A percentile compares a stretch with the other conserved stretches of the same genome.
Conservation (phyloP, 2,329 filamentous ascomycete species). For the Thermothelomyces thermophilus region DNA sequence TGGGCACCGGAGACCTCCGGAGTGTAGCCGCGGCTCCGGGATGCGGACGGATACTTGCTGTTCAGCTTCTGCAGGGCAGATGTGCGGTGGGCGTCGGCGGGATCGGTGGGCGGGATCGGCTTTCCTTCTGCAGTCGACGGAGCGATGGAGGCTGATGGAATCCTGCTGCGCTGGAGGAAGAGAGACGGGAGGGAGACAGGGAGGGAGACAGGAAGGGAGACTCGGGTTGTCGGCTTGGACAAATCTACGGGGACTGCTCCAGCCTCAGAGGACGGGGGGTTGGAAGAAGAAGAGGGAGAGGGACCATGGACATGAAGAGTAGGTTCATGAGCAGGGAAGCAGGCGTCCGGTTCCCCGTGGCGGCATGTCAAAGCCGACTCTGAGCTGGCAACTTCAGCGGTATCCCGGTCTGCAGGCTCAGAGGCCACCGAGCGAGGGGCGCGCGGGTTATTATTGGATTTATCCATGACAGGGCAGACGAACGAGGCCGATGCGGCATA, state of each 20-base stretch:
- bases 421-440: conserved; percentile 14
- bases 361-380: conserved; percentile 9
- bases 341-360: not conserved
- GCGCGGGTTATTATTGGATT: conserved; percentile 23
- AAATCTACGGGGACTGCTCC: conserved; percentile 8
- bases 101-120: conserved; percentile 51
- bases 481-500: conserved; percentile 15
- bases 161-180: conserved; percentile 41
- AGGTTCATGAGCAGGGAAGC: conserved; percentile 4
- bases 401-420: conserved; percentile 11
- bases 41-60: conserved; percentile 45
- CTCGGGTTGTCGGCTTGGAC: conserved; percentile 25
- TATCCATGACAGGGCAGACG: conserved; percentile 19
- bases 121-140: conserved; percentile 50
- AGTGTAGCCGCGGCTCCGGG: conserved; percentile 45
- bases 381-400: conserved; percentile 14
- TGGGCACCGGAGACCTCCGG: conserved; percentile 47
- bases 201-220: conserved; percentile 41
- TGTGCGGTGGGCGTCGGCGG: conserved; percentile 50
- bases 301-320: not conserved
- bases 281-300: conserved; percentile 11
- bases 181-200: conserved; percentile 44
- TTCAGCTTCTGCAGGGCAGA: conserved; percentile 55
- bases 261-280: conserved; percentile 21
- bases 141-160: conserved; percentile 47